These are phyloP conservation scores for Pseudogymnoascus pannorum DNA, from an alignment of 2,329 filamentous ascomycete genomes.

Conservation along the genomic window DNA sequence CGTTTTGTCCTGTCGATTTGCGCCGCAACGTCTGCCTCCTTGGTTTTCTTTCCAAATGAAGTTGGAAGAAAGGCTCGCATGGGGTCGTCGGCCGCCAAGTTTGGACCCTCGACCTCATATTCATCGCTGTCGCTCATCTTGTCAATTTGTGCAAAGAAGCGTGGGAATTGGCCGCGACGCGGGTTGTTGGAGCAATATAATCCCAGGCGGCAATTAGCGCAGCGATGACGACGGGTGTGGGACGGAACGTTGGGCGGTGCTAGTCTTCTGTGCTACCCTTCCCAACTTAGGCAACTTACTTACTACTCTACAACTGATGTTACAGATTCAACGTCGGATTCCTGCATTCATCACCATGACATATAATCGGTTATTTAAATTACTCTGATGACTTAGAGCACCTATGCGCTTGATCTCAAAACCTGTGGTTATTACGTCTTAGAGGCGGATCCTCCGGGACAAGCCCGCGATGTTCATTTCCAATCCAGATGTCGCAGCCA, in stretches of 20 bases:
- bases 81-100: conserved; percentile 56
- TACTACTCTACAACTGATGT: background rate
- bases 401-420: background rate
- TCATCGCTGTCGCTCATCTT: conserved; percentile 56
- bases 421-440: background rate
- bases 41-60: conserved; percentile 77
- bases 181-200: background rate
- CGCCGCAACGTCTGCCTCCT: conserved; percentile 63
- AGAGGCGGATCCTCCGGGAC: conserved; percentile 1
- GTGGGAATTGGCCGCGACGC: background rate
- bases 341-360: background rate
- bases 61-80: conserved; percentile 72
- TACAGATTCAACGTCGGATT: background rate
- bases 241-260: background rate
- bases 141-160: background rate
- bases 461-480: conserved; percentile 7
- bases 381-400: background rate
- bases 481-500: background rate
- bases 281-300: background rate
- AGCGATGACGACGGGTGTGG: conserved; percentile 5
- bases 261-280: background rate
- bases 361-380: background rate
- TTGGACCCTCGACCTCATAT: conserved; percentile 47
- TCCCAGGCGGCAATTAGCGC: conserved; percentile 8
- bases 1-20: conserved; percentile 77